Percentiles rank a stretch among this genome's conserved stretches.
phyloP scores from a whole-genome alignment of 495 filamentous ascomycete species.

The Aspergillus taichungensis region DNA sequence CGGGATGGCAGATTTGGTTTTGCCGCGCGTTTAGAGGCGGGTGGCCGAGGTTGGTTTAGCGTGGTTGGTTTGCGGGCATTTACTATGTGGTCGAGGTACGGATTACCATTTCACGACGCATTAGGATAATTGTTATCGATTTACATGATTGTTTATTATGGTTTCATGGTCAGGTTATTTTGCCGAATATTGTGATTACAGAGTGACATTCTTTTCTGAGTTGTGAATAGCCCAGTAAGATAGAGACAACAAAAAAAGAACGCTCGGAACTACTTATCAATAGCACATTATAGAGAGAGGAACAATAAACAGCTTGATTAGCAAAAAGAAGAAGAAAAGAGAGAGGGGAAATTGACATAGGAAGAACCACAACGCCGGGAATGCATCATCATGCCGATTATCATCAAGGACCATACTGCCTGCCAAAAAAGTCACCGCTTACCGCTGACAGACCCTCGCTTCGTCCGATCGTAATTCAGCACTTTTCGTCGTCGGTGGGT shows the following conservation, averaged over 20 bases:
- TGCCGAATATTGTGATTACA: no score
- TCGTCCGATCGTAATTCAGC: slow-evolving; percentile 50
- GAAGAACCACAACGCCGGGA: background rate
- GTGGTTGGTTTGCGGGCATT: no score
- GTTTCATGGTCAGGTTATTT: no score
- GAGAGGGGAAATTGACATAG: background rate
- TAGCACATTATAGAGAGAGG: background rate
- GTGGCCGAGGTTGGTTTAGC: no score
- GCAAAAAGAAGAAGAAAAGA: background rate
- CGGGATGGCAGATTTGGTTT: slow-evolving; percentile 17
- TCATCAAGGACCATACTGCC: background rate
- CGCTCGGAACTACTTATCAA: background rate
- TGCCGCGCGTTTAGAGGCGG: slow-evolving; percentile 23
- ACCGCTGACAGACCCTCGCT: slow-evolving; percentile 18
- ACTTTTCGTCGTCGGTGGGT: slow-evolving; percentile 58
- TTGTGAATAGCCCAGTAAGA: background rate
- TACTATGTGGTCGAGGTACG: no score
- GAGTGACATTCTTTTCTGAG: no score
- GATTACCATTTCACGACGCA: no score
- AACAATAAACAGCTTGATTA: background rate
- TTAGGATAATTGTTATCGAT: no score
- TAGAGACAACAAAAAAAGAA: background rate
- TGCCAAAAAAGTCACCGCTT: slow-evolving; percentile 9
- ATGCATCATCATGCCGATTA: slow-evolving; percentile 13
- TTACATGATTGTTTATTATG: no score